These are phyloP conservation scores for Colletotrichum cuscutae DNA, from an alignment of 2,329 filamentous ascomycete genomes.

Conservation along the genomic window DNA sequence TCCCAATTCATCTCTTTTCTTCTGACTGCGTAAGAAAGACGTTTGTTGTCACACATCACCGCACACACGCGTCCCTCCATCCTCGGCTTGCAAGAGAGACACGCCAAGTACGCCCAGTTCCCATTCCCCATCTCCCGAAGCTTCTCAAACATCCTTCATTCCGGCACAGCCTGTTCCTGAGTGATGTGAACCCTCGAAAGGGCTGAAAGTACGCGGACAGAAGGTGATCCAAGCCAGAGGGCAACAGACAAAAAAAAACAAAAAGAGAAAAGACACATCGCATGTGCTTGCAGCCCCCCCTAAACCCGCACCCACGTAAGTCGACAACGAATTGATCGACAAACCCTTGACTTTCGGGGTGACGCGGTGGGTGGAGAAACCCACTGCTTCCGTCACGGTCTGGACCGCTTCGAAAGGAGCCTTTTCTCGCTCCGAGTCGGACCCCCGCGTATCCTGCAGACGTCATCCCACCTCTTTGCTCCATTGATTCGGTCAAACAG, in stretches of 20 bases:
- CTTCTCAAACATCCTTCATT: neutral
- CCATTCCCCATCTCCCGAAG: too few species aligned
- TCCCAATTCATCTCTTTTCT: neutral
- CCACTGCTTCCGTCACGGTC: conserved; percentile 1
- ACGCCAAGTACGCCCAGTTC: too few species aligned
- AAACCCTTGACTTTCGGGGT: conserved; percentile 10
- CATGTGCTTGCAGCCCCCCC: too few species aligned
- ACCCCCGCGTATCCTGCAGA: neutral
- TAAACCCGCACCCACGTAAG: neutral
- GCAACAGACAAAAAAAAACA: too few species aligned
- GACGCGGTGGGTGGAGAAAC: conserved; percentile 16
- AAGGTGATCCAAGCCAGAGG: too few species aligned
- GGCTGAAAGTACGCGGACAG: too few species aligned
- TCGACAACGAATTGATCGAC: neutral
- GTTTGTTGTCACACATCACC: too few species aligned
- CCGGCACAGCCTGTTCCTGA: neutral
- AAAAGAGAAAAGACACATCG: too few species aligned
- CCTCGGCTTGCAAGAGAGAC: neutral
- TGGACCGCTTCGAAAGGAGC: conserved; percentile 4
- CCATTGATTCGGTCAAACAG: neutral
- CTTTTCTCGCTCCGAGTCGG: too few species aligned
- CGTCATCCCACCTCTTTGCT: conserved; percentile 14
- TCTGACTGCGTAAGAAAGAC: too few species aligned
- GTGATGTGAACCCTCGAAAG: neutral
- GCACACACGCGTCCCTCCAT: neutral